Evolutionary conservation across 1,284 basidiomycete genomes (phyloP).

Genomic region (Gomphus bonarii): DNA sequence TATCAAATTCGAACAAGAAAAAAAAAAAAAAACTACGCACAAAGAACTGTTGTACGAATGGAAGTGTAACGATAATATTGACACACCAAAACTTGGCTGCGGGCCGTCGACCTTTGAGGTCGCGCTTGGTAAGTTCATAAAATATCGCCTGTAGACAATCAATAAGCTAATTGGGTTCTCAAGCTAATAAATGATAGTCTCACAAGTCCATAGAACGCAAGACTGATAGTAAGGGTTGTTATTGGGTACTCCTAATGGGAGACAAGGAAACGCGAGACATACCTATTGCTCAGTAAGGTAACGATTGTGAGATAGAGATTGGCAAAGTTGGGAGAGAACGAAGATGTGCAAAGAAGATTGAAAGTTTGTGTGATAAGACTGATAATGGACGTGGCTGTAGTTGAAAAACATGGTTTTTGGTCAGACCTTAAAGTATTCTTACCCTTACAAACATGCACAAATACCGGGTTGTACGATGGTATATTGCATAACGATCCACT

Average conservation of each 20-base stretch:
- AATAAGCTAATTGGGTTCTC: not conserved
- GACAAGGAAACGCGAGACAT: slow-evolving; percentile 6
- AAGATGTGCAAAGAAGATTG: slow-evolving; percentile 55
- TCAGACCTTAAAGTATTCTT: not conserved
- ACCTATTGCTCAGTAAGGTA: slow-evolving; percentile 75
- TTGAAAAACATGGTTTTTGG: not conserved
- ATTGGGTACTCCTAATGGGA: not conserved
- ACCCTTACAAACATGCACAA: not conserved
- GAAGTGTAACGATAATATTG: slow-evolving; percentile 30
- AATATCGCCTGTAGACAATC: slow-evolving; percentile 72
- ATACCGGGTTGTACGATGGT: slow-evolving; percentile 66
- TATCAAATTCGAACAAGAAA: no score
- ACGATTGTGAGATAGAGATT: slow-evolving; percentile 60
- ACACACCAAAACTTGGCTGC: slow-evolving; percentile 76
- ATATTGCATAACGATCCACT: slow-evolving; percentile 78
- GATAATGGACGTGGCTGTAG: slow-evolving; percentile 46
- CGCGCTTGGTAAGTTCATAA: slow-evolving; percentile 70
- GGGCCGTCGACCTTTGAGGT: slow-evolving; percentile 65
- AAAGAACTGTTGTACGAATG: not conserved
- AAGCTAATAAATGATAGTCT: not conserved
- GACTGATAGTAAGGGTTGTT: not conserved
- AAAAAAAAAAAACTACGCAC: not conserved
- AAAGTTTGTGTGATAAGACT: slow-evolving; percentile 66
- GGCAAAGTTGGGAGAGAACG: slow-evolving; percentile 55
- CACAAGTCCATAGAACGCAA: not conserved